These are phyloP conservation scores for Rhamnella rubrinervis DNA, from an alignment of 331 rosid genomes.

Conservation along the genomic window DNA sequence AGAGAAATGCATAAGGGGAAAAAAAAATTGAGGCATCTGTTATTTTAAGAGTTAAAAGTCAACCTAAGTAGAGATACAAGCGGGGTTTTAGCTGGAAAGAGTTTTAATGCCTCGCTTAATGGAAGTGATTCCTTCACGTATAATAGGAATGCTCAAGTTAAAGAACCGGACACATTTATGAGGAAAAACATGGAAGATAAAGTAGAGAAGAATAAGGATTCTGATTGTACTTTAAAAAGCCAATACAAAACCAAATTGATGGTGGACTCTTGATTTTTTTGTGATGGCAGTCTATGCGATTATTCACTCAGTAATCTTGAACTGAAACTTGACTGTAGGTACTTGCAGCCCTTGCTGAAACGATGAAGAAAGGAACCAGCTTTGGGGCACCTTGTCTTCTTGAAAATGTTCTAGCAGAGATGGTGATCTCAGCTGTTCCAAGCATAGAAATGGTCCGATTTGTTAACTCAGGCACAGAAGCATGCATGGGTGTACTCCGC, in stretches of 20 bases:
- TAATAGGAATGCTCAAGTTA: no score
- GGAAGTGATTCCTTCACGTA: not conserved
- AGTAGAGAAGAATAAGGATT: not conserved
- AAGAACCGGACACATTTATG: not conserved
- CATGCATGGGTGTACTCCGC: slow-evolving; percentile 95
- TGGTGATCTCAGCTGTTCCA: slow-evolving; percentile 86
- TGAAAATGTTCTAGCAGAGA: slow-evolving; percentile 74
- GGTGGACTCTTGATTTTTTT: slow-evolving; percentile 3
- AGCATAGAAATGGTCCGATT: slow-evolving; percentile 96
- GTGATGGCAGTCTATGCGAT: not conserved
- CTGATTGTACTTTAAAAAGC: not conserved
- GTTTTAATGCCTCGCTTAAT: not conserved
- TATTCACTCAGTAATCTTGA: slow-evolving; percentile 1
- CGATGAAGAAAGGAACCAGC: slow-evolving; percentile 98
- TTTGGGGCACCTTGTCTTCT: slow-evolving; percentile 94
- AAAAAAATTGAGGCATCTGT: not conserved
- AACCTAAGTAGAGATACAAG: not conserved
- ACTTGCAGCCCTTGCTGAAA: slow-evolving; percentile 81
- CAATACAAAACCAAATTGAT: not conserved
- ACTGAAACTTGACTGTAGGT: slow-evolving; percentile 50
- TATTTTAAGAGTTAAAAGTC: not conserved
- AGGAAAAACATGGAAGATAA: not conserved
- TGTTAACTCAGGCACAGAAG: slow-evolving; percentile 96
- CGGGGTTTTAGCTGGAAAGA: not conserved
- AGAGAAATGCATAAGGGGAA: not conserved